Base-by-base conservation (phyloP, 116 monocot species). In the Cymodocea nodosa region DNA sequence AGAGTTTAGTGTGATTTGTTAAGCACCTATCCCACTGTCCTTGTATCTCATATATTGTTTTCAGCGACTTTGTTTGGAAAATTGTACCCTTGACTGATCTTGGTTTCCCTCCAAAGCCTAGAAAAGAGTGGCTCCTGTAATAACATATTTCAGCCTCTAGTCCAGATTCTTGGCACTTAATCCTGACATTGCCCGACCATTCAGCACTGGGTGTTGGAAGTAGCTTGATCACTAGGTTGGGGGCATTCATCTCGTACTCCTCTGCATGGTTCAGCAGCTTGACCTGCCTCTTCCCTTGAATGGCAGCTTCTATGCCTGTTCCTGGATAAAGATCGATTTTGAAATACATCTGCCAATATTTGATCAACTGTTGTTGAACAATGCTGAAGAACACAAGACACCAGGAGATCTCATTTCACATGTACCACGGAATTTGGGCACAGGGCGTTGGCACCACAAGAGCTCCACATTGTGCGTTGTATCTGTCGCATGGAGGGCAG, bases 401-500 rank as follows among this genome's bases (percentile, higher is more conserved):
- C 44, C 44, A 44, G 5, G 5, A 44, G 44, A 44, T 44, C 12
- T 44, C 44, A 12, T 44, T 44, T 12, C 8, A 40, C 23, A 48
- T 13, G 63, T 84, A 89, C 89, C 95, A 23, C 82, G 25, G 67
- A 88, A 97, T 71, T 69, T 91, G 4, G 97, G 84, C 52, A 73
- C 65, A 18, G 85, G 87, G 58, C 70, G 37, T 20, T 97, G 97
- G 23, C 85, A 91, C 88, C 91, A 91, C 16, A 85, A 59, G 10
- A 97, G 67, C 62, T 97, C 91, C 25, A 97, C 11, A 10, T 79
- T 78, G 11, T 76, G 69, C 19, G 60, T 52, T 39, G 63, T 53
- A 74, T 97, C 85, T 40, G 85, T 85, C 18, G 88, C 87, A 69
- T 97, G 97, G 50, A 97, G 78, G 4, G 88, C 91, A 62, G 83